These are phyloP conservation scores for Metschnikowia kunwiensis DNA, from an alignment of 805 yeast species.

Conservation along the genomic window DNA sequence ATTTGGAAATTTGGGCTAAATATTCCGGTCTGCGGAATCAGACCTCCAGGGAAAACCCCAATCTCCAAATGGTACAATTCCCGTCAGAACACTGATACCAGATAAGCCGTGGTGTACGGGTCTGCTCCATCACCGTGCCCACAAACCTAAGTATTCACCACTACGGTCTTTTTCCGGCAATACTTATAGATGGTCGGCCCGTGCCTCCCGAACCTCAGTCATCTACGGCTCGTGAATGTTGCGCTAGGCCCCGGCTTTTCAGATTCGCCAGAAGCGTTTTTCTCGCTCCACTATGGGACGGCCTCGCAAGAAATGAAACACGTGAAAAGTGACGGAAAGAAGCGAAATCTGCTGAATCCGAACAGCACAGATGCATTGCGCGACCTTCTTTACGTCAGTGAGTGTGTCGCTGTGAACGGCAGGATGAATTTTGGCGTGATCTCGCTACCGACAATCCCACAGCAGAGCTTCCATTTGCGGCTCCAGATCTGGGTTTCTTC, in stretches of 20 bases:
- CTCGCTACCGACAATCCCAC: slow-evolving; percentile 21
- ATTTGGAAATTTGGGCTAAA: too few relatives aligned
- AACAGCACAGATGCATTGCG: too few relatives aligned
- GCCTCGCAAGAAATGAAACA: background rate
- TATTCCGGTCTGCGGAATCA: too few relatives aligned
- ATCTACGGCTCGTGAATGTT: slow-evolving; percentile 5
- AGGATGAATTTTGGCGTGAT: slow-evolving; percentile 30
- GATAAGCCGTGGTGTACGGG: too few relatives aligned
- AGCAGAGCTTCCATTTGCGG: slow-evolving; percentile 1
- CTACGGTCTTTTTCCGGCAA: too few relatives aligned
- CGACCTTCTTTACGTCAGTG: slow-evolving; percentile 32
- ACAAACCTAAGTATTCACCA: too few relatives aligned
- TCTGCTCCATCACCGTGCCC: too few relatives aligned
- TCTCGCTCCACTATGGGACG: slow-evolving; percentile 15
- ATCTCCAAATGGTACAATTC: too few relatives aligned
- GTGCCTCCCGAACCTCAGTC: slow-evolving; percentile 4
- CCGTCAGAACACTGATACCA: too few relatives aligned
- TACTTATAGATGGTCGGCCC: slow-evolving; percentile 6
- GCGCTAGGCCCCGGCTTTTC: background rate
- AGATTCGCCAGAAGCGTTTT: slow-evolving; percentile 16
- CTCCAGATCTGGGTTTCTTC: slow-evolving; percentile 11
- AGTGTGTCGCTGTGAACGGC: slow-evolving; percentile 20
- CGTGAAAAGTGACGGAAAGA: background rate
- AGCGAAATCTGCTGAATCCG: background rate
- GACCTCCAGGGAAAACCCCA: too few relatives aligned